Conservation (phyloP, 2,329 filamentous ascomycete species). For the Cercospora sojina region DNA sequence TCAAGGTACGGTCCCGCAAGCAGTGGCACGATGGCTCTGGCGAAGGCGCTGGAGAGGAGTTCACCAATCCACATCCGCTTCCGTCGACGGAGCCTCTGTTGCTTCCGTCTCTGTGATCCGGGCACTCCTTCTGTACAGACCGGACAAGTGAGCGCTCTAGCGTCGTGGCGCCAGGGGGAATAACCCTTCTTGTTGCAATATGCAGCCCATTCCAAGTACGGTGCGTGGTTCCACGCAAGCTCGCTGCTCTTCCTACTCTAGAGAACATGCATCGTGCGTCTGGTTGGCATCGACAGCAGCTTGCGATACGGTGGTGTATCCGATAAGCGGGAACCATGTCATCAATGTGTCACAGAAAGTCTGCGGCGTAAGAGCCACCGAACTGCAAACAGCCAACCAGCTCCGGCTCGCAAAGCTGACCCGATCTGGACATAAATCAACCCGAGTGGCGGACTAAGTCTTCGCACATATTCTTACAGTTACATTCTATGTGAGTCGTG, state of each 20-base stretch:
- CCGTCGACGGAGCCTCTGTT: neutral
- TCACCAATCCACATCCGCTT: neutral
- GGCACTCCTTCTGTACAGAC: neutral
- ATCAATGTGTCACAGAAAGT: neutral
- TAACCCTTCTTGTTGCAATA: neutral
- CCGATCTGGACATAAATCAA: neutral
- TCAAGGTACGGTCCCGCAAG: neutral
- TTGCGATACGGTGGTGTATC: neutral
- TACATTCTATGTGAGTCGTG: neutral
- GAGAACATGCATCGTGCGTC: neutral
- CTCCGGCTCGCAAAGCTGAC: slow-evolving; percentile 2
- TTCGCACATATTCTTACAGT: neutral
- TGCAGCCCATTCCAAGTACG: neutral
- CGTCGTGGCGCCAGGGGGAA: neutral
- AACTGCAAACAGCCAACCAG: neutral
- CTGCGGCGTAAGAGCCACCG: neutral
- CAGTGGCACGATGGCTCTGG: neutral
- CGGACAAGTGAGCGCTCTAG: neutral
- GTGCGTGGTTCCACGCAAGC: neutral
- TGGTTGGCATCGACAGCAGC: slow-evolving; percentile 1
- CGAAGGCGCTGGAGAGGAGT: neutral
- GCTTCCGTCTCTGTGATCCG: neutral
- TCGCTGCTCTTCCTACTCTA: neutral
- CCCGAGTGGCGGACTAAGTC: slow-evolving; percentile 9
- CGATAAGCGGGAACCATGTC: neutral